Percentiles rank a stretch among this genome's conserved stretches.
These are phyloP conservation scores for Monoraphidium neglectum DNA, from an alignment of 139 green algal species.

Conservation along the genomic window DNA sequence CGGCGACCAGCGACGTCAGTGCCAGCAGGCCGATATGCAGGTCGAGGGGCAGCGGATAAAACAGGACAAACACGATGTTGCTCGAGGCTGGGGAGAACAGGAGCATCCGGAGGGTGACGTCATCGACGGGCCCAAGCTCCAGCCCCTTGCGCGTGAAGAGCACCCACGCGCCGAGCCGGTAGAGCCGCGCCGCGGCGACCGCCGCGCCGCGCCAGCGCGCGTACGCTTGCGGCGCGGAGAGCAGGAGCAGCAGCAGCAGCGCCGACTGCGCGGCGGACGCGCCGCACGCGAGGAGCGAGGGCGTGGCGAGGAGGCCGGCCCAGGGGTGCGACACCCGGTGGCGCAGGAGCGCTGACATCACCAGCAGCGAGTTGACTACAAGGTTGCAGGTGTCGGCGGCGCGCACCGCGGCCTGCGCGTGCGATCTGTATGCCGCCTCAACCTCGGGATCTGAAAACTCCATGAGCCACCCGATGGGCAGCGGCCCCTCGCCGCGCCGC, in stretches of 20 bases:
- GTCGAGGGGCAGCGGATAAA: slow-evolving; percentile 23
- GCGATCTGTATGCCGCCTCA: too few relatives aligned
- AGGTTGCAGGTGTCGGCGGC: too few relatives aligned
- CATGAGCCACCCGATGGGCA: too few relatives aligned
- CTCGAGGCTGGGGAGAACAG: slow-evolving; percentile 20
- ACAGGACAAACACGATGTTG: slow-evolving; percentile 24
- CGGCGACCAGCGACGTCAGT: slow-evolving; percentile 12
- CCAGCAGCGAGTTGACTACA: too few relatives aligned
- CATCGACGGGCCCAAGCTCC: not conserved
- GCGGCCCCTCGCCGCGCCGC: too few relatives aligned
- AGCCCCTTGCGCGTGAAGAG: slow-evolving; percentile 7
- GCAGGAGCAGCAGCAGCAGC: slow-evolving; percentile 7
- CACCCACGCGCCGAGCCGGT: slow-evolving; percentile 20
- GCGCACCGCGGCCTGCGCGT: too few relatives aligned
- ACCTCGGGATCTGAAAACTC: too few relatives aligned
- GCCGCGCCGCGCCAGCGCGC: slow-evolving; percentile 2
- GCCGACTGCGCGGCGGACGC: not conserved
- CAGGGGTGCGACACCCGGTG: too few relatives aligned
- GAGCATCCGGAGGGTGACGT: not conserved
- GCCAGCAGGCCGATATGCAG: slow-evolving; percentile 21
- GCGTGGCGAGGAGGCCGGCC: too few relatives aligned
- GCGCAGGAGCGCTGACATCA: too few relatives aligned
- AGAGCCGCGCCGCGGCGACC: slow-evolving; percentile 15
- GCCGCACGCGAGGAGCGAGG: too few relatives aligned
- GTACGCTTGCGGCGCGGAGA: slow-evolving; percentile 12